Evolutionary conservation across 148 eudicot genomes (phyloP), one percentile per base, ranked within the genome.

Genomic region (Linanthus parryae): DNA sequence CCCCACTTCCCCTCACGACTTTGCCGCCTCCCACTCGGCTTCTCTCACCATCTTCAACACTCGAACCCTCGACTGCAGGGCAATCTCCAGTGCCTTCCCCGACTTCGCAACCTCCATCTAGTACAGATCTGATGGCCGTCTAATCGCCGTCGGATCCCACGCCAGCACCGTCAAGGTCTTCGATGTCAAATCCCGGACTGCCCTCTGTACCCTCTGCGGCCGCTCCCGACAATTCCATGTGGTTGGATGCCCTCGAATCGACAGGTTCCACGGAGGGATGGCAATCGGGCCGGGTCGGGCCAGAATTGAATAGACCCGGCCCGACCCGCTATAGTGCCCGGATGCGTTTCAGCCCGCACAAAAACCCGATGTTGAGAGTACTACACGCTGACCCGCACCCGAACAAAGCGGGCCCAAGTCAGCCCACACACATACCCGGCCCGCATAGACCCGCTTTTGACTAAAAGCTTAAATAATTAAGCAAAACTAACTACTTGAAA

Each of bases 1-100:
- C 54, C 85, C 91, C 0, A 1, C 30, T 1, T 17, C 47, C 0
- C 92, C 95, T 4, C 82, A 85, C 71, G 55, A 48, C 25, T 75
- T 90, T 48, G 95, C 83, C 39, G 91, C 80, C 54, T 71, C 88
- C 3, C 78, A 85, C 58, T 73, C 85, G 33, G 73, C 85, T 22
- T 60, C 72, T 22, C 73, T 85, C 62, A 48, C 88, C 19, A 29
- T 90, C 57, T 83, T 73, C 73, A 58, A 69, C 46, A 58, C 80
- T 7, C 56, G 61, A 42, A 68, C 75, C 73, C 73, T 74, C 0
- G 61, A 59, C 0, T 74, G 69, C 5, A 43, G 51, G 25, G 40
- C 81, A 71, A 65, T 70, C 46, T 62, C 80, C 48, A 56, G 72
- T 35, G 59, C 75, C 51, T 85, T 89, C 63, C 41, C 62, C 21